Base-by-base conservation (phyloP, 805 yeast genomes). In the Monosporozyma siamensis region DNA sequence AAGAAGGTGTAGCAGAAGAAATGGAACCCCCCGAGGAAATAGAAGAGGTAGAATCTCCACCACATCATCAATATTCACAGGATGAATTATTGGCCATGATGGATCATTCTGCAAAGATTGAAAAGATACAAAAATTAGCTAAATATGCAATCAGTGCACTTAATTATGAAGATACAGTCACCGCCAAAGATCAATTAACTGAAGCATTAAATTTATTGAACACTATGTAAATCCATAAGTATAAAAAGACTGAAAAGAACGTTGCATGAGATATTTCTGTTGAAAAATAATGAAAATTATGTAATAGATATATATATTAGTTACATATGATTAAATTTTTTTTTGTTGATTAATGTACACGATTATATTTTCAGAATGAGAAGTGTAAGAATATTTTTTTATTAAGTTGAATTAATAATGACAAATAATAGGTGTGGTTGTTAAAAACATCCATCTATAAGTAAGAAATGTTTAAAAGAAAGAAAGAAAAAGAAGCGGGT, bases 71-170 rank as follows among this genome's bases (percentile, higher is more conserved):
- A 23, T 39, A 42, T 7, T 55, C 59, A 7, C 60, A 63, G 44
- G 69, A 64, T 9, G 69, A 74, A 36, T 65, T 82, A 12, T 53
- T 62, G n/a, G 54, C 65, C 14, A 73, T 82, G 43, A 59, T 82
- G 54, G 71, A 73, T 44, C 66, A 69, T 12, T 73, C 79, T 18
- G 83, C 75, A 42, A 65, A 70, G 37, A 77, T 82, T 17, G 55
- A 75, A 8, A 67, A 71, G 50, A 76, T 80, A 1, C 90, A 82
- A 53, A 81, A 77, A 51, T 73, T 71, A 46, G 83, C 89, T 25
- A 81, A 77, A 55, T 83, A 78, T 57, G 90, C 88, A 2, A 77
- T 82, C 6, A 79, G 87, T 44, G 92, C 94, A 0, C 67, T 83
- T 55, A 82, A 82, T 55, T 83, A 82, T 56, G 90, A 83, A 47